Conservation (phyloP, 1,139 yeast genomes). For the Kodamaea anthophila region DNA sequence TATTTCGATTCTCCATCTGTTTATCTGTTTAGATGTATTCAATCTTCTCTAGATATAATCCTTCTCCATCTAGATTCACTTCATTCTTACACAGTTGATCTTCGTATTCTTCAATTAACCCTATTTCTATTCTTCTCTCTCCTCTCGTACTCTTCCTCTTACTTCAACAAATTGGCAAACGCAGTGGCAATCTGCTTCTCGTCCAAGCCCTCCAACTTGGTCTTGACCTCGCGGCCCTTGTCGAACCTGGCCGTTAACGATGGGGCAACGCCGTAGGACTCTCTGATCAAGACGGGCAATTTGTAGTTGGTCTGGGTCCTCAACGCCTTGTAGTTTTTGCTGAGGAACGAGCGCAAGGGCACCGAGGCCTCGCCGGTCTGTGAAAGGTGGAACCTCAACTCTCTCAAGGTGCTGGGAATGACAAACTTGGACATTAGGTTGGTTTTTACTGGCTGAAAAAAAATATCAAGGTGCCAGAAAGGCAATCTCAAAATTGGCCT, state of each 20-base stretch:
- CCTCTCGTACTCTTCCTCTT: constrained; percentile 1
- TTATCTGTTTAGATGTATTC: no score
- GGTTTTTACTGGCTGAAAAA: constrained; percentile 8
- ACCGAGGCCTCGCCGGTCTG: constrained; percentile 69
- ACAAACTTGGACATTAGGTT: constrained; percentile 48
- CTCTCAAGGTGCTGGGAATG: constrained; percentile 62
- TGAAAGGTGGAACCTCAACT: constrained; percentile 73
- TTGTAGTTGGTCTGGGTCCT: constrained; percentile 40
- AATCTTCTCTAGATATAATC: no score
- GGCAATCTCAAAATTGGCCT: constrained; percentile 2
- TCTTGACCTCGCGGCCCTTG: constrained; percentile 39
- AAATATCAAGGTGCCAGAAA: no score
- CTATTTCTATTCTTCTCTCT: not conserved
- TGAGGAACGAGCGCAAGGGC: constrained; percentile 58
- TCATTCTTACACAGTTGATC: not conserved
- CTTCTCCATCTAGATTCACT: not conserved
- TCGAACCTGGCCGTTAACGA: constrained; percentile 66
- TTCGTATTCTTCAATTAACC: not conserved
- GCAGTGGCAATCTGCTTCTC: constrained; percentile 35
- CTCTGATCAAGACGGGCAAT: constrained; percentile 71
- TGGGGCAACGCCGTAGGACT: constrained; percentile 67
- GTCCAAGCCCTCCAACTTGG: constrained; percentile 40
- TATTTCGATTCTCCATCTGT: no score
- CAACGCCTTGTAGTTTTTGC: constrained; percentile 54
- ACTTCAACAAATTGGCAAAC: constrained; percentile 34